These are phyloP conservation scores for Penicillium sp. DNA, from an alignment of 2,329 filamentous ascomycete species.

Conservation along the genomic window DNA sequence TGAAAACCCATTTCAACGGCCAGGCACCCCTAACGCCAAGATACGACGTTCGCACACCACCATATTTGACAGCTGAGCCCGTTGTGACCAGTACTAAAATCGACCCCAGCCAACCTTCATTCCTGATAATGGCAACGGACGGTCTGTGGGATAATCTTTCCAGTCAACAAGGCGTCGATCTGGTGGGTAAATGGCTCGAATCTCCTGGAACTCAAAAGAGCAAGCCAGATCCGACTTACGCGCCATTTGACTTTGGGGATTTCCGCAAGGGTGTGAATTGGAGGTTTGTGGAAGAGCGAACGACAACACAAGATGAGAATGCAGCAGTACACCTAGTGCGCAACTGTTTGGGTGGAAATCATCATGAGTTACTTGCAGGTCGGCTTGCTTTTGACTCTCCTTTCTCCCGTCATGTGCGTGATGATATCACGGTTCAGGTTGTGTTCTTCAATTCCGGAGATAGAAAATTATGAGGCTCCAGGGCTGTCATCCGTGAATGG, in stretches of 20 bases:
- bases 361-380: conserved; percentile 36
- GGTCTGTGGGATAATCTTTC: conserved; percentile 66
- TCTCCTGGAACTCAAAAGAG: conserved; percentile 29
- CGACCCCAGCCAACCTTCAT: conserved; percentile 51
- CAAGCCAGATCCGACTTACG: conserved; percentile 23
- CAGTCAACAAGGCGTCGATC: conserved; percentile 59
- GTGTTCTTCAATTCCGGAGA: conserved; percentile 35
- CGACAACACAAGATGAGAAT: conserved; percentile 55
- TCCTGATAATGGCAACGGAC: conserved; percentile 68
- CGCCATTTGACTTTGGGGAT: conserved; percentile 25
- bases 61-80: conserved; percentile 69
- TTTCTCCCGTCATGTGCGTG: conserved; percentile 43
- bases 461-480: not conserved
- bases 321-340: conserved; percentile 54
- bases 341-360: conserved; percentile 56
- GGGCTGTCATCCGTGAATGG: too few relatives aligned
- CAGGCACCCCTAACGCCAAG: conserved; percentile 47
- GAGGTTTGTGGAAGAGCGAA: conserved; percentile 45
- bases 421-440: conserved; percentile 57
- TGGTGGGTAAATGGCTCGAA: conserved; percentile 59
- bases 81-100: conserved; percentile 62
- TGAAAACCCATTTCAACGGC: conserved; percentile 36
- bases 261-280: conserved; percentile 26
- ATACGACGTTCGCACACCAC: conserved; percentile 52
- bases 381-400: conserved; percentile 30